Evolutionary conservation across 2,329 filamentous ascomycete genomes (phyloP), one percentile per base, ranked within the genome.

Genomic region (Sporothrix protearum): DNA sequence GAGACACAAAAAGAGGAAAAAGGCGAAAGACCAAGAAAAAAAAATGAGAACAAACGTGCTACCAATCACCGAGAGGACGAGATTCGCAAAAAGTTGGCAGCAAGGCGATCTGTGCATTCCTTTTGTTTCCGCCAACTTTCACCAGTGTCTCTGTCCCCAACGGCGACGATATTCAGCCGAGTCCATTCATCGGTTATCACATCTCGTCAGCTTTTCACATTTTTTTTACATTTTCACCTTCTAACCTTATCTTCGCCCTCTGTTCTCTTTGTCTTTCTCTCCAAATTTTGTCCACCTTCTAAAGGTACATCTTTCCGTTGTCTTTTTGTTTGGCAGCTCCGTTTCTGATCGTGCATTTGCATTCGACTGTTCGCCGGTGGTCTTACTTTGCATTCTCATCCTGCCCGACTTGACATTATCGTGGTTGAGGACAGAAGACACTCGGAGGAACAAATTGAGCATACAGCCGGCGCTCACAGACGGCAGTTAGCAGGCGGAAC

Each of bases 201-300:
- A 64, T 42, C 10, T 61, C 10, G 49, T 25, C 49, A 51, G 49
- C 49, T 53, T 9, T 53, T 25, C 12, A 9, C n/a, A 5, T 51
- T 22, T 8, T 51, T 51, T n/a, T 22, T 22, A 4, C 9, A 7
- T 22, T 53, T 25, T 8, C 39, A 9, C 36, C 7, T 16, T n/a
- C n/a, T n/a, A n/a, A n/a, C n/a, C n/a, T 36, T 30, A 30, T 30
- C 25, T 51, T 1, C 9, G n/a, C 12, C 22, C 9, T 28, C 5
- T 30, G 9, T 33, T 28, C 7, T n/a, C 28, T 2, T 57, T 30
- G 12, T 30, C 51, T 55, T 7, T 12, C 25, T 25, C 16, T 12
- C 12, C 25, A n/a, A n/a, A n/a, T n/a, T n/a, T 57, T 61, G 55
- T 61, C 55, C 55, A 61, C 55, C 16, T 61, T 61, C 33, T 33